Evolutionary conservation across 2,329 filamentous ascomycete genomes (phyloP).

Genomic region (Pestalotiopsis sp.): DNA sequence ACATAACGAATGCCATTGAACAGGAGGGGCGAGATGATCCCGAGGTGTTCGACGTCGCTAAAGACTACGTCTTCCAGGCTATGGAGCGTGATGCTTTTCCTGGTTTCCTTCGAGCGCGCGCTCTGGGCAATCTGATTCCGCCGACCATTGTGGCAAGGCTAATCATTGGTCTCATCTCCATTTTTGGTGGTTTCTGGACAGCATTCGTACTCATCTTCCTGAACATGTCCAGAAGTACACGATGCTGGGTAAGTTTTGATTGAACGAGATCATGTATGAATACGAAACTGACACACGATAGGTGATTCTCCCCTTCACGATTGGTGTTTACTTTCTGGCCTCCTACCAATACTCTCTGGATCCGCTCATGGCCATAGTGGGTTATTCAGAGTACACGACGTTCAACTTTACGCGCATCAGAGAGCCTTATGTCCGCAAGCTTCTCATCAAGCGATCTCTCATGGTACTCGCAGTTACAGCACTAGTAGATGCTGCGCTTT

Average conservation of each 20-base stretch:
- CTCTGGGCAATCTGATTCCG: constrained; percentile 91
- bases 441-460: constrained; percentile 79
- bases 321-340: constrained; percentile 84
- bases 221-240: constrained; percentile 68
- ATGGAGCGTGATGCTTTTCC: constrained; percentile 99
- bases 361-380: constrained; percentile 83
- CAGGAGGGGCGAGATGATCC: constrained; percentile 91
- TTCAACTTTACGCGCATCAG: constrained; percentile 86
- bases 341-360: constrained; percentile 97
- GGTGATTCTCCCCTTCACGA: constrained; percentile 83
- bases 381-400: constrained; percentile 93
- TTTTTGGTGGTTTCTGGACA: constrained; percentile 94
- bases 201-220: constrained; percentile 93
- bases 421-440: constrained; percentile 86
- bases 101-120: constrained; percentile 91
- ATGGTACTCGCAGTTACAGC: constrained; percentile 78
- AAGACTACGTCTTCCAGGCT: constrained; percentile 99
- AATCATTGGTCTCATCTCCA: constrained; percentile 78
- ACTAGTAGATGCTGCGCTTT: constrained; percentile 77
- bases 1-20: constrained; percentile 87
- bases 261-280: constrained; percentile 14
- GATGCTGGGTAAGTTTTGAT: constrained; percentile 74
- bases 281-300: constrained; percentile 19
- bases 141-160: constrained; percentile 84
- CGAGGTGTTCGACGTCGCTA: constrained; percentile 94